Evolutionary conservation across 805 yeast genomes (phyloP).

Genomic region (Nakazawaea holstii): DNA sequence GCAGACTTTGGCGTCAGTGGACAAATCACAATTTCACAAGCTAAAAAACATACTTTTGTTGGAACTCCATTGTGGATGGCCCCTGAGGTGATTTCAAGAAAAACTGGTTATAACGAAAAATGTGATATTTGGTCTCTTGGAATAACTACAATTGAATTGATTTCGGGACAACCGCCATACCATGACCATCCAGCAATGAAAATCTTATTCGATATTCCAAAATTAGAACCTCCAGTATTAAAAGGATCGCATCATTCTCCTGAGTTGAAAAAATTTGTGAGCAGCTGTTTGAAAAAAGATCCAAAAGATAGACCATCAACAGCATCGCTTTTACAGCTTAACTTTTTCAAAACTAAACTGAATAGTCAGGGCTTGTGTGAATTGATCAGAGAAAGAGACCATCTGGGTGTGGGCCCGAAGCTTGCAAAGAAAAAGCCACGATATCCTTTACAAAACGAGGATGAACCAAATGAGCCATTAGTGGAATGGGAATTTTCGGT

Average conservation of each 20-base stretch:
- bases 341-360: conserved; percentile 39
- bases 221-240: conserved; percentile 55
- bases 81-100: conserved; percentile 76
- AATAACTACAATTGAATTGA: conserved; percentile 81
- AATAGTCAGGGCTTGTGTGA: conserved; percentile 24
- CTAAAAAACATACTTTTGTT: conserved; percentile 69
- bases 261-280: conserved; percentile 49
- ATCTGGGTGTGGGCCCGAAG: conserved; percentile 27
- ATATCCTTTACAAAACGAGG: conserved; percentile 23
- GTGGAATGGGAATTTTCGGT: conserved; percentile 6
- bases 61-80: conserved; percentile 99
- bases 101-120: conserved; percentile 68
- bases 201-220: conserved; percentile 67
- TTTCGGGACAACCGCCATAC: conserved; percentile 79
- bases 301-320: conserved; percentile 66
- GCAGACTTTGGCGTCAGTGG: conserved; percentile 96
- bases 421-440: conserved; percentile 30
- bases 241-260: conserved; percentile 37
- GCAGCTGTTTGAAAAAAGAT: conserved; percentile 59
- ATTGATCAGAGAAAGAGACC: conserved; percentile 35
- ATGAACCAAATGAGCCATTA: conserved; percentile 17
- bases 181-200: conserved; percentile 71
- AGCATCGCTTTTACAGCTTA: conserved; percentile 42
- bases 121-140: conserved; percentile 98
- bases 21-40: conserved; percentile 53